These are phyloP conservation scores for Chaetomium sp. DNA, from an alignment of 2,329 filamentous ascomycete species.

Conservation along the genomic window DNA sequence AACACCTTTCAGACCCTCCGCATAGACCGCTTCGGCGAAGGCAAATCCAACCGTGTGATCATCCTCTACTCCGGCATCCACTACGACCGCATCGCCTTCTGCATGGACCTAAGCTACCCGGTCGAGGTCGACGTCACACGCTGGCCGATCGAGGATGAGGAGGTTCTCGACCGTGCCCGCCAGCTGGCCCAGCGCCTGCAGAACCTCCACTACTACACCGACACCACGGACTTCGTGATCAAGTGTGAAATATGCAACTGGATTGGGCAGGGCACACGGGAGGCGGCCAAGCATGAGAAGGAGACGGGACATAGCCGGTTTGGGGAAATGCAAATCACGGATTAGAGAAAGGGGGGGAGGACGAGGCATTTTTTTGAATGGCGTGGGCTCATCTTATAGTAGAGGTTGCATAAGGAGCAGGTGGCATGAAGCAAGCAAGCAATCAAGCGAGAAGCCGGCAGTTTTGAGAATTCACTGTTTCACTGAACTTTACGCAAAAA, in stretches of 20 bases:
- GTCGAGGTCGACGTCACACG: slow-evolving; percentile 67
- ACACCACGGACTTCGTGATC: slow-evolving; percentile 73
- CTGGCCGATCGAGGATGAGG: slow-evolving; percentile 50
- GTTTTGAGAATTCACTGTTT: too few relatives aligned
- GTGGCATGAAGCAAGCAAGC: too few relatives aligned
- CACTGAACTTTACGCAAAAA: too few relatives aligned
- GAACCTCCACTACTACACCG: slow-evolving; percentile 77
- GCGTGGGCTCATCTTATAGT: not conserved
- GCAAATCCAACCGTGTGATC: slow-evolving; percentile 61
- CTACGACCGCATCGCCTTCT: slow-evolving; percentile 82
- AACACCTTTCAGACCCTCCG: slow-evolving; percentile 24
- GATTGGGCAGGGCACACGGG: slow-evolving; percentile 59
- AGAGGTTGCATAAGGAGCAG: not conserved
- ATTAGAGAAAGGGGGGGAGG: not conserved
- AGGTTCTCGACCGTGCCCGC: slow-evolving; percentile 63
- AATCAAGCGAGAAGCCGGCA: too few relatives aligned
- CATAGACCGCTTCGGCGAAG: slow-evolving; percentile 74
- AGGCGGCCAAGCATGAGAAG: slow-evolving; percentile 50
- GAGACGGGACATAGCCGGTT: slow-evolving; percentile 52
- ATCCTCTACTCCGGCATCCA: slow-evolving; percentile 89
- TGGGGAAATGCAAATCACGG: slow-evolving; percentile 29
- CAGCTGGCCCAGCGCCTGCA: slow-evolving; percentile 59
- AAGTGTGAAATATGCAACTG: slow-evolving; percentile 69
- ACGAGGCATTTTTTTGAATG: not conserved
- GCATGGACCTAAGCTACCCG: slow-evolving; percentile 50